A percentile compares a stretch with the other conserved stretches of the same genome.
phyloP scores from a whole-genome alignment of 1,139 yeast genomes.

The Pneumocystis jirovecii region DNA sequence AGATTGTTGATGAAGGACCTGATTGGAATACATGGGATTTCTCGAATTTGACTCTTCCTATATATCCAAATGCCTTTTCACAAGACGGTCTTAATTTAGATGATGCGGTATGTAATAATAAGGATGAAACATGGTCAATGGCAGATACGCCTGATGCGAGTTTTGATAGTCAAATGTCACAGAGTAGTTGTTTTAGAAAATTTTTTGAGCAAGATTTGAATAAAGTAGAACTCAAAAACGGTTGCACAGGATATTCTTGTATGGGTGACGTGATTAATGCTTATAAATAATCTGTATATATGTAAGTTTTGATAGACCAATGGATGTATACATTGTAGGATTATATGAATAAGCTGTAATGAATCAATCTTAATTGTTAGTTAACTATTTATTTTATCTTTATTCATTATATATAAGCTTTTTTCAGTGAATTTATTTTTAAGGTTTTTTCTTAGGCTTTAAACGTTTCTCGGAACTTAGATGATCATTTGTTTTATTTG shows the following conservation, averaged over 20 bases:
- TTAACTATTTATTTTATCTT: background rate
- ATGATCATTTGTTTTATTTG: background rate
- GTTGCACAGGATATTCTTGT: background rate
- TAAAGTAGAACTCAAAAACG: background rate
- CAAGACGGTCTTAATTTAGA: background rate
- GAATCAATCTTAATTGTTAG: background rate
- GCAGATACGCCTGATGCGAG: background rate
- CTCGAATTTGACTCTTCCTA: background rate
- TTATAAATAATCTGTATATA: background rate
- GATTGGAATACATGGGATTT: background rate
- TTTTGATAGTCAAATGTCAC: background rate
- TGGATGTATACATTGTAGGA: background rate
- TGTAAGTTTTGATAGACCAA: background rate
- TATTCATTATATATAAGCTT: background rate
- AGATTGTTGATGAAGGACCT: background rate
- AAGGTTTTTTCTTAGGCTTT: background rate
- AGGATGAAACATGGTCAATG: background rate
- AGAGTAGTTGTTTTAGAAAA: background rate
- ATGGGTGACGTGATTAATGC: background rate
- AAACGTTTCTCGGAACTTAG: background rate
- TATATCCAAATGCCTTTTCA: background rate
- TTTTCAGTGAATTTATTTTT: background rate
- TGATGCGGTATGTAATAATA: background rate
- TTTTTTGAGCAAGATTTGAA: background rate
- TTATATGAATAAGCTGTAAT: background rate